Percentiles rank a stretch among this genome's conserved stretches.
These are phyloP conservation scores for Monosporascus sp. DNA, from an alignment of 2,329 filamentous ascomycete genomes.

Conservation along the genomic window DNA sequence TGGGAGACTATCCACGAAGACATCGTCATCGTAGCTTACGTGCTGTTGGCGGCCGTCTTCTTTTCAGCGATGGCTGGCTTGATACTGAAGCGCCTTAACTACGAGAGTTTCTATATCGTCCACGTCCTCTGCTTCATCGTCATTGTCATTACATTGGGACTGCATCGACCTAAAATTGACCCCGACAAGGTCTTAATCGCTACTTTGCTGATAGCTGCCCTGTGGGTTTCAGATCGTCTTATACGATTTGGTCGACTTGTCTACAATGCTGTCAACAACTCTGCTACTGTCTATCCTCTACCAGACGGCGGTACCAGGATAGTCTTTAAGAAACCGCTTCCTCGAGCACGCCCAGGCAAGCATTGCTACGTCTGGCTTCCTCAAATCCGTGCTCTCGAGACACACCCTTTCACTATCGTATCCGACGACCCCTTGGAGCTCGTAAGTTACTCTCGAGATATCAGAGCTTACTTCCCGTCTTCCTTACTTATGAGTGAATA, in stretches of 20 bases:
- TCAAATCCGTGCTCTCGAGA: slow-evolving; percentile 48
- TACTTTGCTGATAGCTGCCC: slow-evolving; percentile 29
- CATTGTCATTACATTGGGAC: slow-evolving; percentile 32
- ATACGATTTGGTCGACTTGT: slow-evolving; percentile 31
- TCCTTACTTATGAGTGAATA: too few species aligned
- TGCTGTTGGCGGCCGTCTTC: slow-evolving; percentile 31
- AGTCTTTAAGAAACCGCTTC: slow-evolving; percentile 40
- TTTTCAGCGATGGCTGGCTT: slow-evolving; percentile 29
- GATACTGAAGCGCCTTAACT: slow-evolving; percentile 31
- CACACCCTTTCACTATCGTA: slow-evolving; percentile 60
- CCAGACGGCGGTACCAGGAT: slow-evolving; percentile 39
- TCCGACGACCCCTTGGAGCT: slow-evolving; percentile 49
- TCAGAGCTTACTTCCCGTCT: too few species aligned
- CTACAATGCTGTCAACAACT: slow-evolving; percentile 33
- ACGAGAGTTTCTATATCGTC: slow-evolving; percentile 41
- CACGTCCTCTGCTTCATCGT: slow-evolving; percentile 37
- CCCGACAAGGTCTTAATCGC: slow-evolving; percentile 29
- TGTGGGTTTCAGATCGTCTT: slow-evolving; percentile 42
- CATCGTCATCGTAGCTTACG: slow-evolving; percentile 30
- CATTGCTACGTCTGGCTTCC: slow-evolving; percentile 64
- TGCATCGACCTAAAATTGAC: slow-evolving; percentile 38
- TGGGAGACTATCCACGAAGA: slow-evolving; percentile 19
- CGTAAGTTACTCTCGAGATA: slow-evolving; percentile 8
- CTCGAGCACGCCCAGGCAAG: slow-evolving; percentile 44
- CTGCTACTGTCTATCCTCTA: slow-evolving; percentile 36